phyloP scores from a whole-genome alignment of 495 filamentous ascomycete species.

The Cercophora scortea region DNA sequence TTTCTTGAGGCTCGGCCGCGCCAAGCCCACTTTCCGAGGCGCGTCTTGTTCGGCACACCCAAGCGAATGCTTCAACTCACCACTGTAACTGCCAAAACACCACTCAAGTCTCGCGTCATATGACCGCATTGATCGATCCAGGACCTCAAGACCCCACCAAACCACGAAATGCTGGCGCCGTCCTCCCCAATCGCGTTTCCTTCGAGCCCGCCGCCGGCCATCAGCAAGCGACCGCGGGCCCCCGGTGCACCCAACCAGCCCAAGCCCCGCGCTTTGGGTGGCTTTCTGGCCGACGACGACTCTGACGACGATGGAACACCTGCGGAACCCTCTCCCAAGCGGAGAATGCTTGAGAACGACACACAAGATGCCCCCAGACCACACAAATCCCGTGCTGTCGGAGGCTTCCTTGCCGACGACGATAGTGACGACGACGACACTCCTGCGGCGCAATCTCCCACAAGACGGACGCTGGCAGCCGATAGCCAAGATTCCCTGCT shows the following conservation, averaged over 20 bases:
- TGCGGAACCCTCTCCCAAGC: constrained; percentile 29
- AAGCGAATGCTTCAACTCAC: too few relatives aligned
- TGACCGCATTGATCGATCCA: neutral
- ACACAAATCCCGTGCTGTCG: neutral
- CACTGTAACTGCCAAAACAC: too few relatives aligned
- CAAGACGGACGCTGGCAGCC: constrained; percentile 11
- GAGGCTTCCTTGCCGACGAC: neutral
- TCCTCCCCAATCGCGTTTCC: constrained; percentile 56
- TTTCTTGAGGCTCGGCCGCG: too few relatives aligned
- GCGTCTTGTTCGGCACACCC: too few relatives aligned
- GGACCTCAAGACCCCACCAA: neutral
- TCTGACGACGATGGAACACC: constrained; percentile 25
- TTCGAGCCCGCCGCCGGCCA: constrained; percentile 42
- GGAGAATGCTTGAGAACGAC: constrained; percentile 21
- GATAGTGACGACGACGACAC: neutral
- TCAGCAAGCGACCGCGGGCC: constrained; percentile 30
- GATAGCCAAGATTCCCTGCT: constrained; percentile 3
- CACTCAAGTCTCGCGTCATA: neutral
- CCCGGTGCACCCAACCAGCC: constrained; percentile 8
- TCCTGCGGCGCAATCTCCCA: neutral
- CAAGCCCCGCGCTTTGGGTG: constrained; percentile 26
- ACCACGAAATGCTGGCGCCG: constrained; percentile 29
- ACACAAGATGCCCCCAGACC: neutral
- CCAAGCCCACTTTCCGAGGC: too few relatives aligned
- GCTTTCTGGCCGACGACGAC: constrained; percentile 42